Evolutionary conservation across 176 grass and related monocot genomes (phyloP).

Genomic region (Cenchrus fungigraminus): DNA sequence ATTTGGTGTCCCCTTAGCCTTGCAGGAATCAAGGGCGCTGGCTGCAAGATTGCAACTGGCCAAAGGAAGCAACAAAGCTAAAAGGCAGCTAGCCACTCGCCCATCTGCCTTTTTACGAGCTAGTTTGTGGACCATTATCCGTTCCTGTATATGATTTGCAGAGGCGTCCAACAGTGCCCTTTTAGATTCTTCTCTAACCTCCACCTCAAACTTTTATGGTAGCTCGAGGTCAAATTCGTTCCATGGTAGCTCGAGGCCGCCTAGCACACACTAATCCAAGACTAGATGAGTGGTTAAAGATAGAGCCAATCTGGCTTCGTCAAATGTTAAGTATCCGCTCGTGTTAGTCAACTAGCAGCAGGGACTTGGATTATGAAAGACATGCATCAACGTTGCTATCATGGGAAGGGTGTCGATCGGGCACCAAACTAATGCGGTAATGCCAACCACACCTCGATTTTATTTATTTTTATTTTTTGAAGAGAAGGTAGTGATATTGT

Average conservation of each 20-base stretch:
- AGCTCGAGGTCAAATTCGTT: not conserved
- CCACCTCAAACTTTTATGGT: not conserved
- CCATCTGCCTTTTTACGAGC: not conserved
- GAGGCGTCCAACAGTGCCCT: not conserved
- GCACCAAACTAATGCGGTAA: not conserved
- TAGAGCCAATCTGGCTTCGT: not conserved
- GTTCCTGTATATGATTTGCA: not conserved
- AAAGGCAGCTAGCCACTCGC: too few relatives aligned
- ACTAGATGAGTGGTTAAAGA: constrained; percentile 24
- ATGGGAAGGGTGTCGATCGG: not conserved
- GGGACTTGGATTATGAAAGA: not conserved
- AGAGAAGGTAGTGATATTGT: not conserved
- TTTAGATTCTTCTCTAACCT: constrained; percentile 20
- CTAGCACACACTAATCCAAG: not conserved
- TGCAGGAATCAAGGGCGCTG: constrained; percentile 34
- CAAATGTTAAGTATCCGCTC: not conserved
- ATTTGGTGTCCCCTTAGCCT: not conserved
- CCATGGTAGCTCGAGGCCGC: not conserved
- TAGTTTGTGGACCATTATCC: not conserved
- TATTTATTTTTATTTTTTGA: not conserved
- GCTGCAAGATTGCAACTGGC: not conserved
- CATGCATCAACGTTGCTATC: constrained; percentile 44
- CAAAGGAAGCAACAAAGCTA: constrained; percentile 18
- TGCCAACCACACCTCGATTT: not conserved
- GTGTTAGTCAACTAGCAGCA: constrained; percentile 24